These are phyloP conservation scores for Citrullus mucosospermus DNA, from an alignment of 306 rosid genomes.

Conservation along the genomic window DNA sequence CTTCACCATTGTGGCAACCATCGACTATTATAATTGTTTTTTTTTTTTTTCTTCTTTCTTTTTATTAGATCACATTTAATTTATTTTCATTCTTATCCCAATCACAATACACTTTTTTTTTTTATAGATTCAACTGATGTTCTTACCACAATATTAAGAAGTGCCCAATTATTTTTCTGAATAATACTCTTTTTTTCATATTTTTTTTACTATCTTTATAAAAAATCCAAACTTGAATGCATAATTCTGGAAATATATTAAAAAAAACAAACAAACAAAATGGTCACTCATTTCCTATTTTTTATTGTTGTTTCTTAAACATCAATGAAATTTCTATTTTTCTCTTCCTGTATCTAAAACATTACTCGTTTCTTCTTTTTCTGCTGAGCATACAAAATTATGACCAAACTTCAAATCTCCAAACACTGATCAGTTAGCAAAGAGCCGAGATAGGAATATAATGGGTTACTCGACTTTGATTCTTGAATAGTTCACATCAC, in stretches of 20 bases:
- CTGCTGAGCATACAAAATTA: background rate
- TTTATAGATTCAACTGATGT: background rate
- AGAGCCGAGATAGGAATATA: background rate
- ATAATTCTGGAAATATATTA: background rate
- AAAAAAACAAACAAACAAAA: background rate
- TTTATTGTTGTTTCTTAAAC: background rate
- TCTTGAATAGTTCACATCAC: no score
- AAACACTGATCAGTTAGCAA: background rate
- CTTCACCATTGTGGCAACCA: no score
- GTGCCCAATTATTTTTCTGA: background rate
- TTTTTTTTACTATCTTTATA: no score
- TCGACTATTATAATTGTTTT: no score
- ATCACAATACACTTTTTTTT: no score
- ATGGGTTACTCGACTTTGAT: no score
- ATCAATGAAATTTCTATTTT: background rate
- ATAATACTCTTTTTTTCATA: no score
- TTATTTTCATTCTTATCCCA: no score
- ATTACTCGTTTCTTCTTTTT: no score
- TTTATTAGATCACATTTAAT: no score
- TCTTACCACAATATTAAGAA: background rate
- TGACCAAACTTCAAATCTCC: background rate
- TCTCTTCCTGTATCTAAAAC: no score
- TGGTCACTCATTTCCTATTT: background rate
- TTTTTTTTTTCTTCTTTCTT: no score
- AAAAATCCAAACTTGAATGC: background rate